Base-by-base conservation (phyloP, 257 asterid genomes). In the Lithospermum erythrorhizon region DNA sequence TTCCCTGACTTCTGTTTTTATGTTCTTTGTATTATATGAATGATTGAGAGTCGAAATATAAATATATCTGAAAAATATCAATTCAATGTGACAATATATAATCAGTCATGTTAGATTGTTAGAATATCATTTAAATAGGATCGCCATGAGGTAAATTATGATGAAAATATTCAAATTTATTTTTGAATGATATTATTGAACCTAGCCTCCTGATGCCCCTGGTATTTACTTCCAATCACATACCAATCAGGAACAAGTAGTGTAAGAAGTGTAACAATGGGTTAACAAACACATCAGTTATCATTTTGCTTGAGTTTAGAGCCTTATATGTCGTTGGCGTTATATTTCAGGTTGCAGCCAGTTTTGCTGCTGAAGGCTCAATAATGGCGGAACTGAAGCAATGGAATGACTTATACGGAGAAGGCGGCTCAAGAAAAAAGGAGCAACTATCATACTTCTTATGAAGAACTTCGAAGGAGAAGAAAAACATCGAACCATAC, bases 371-470 rank as follows among this genome's bases (percentile, higher is more conserved):
- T 1, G 90, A 75, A 70, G 88, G 94, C 21, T 65, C 85, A 13
- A 73, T 79, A 76, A 86, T 81, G 96, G 52, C 69, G 0, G 95
- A 83, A 72, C 74, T 85, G 76, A 80, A 79, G 72, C 90, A 83
- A 56, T 89, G 95, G 95, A 86, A 86, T 61, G 82, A 78, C 16
- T 67, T 66, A 24, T 85, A 79, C 5, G 96, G 95, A 6, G 96
- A 82, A 77, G 95, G 96, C 37, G 96, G 90, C 73, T 77, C 90
- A 3, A 77, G 96, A 81, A 88, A 88, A 77, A 80, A 79, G 78
- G 94, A 88, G 59, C 90, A 83, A 53, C 79, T 88, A 7, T 75
- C 90, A 49, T 88, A 88, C 76, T 88, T 88, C 79, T 66, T 87
- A 73, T 87, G 72, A 75, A 35, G 37, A 16, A 54, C 63, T 32